Evolutionary conservation across 1,139 yeast genomes (phyloP), one percentile per base, ranked within the genome.

Genomic region (Geotrichum siamense): DNA sequence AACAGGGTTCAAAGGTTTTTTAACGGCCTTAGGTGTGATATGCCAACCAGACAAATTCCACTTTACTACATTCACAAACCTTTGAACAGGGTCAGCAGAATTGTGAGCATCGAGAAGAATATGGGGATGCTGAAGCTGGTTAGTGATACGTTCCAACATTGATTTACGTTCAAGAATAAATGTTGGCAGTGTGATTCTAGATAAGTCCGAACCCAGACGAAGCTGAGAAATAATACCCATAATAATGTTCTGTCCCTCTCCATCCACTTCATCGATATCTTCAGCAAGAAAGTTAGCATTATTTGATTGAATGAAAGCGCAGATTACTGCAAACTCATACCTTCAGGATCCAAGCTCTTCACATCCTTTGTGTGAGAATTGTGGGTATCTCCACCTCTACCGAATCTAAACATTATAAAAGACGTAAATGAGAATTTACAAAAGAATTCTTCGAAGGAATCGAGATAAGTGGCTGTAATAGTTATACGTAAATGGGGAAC

Each of bases 41-140:
- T 91, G 97, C 97, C 97, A 91, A 39, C 94, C 87, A 1, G 96
- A 78, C 60, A 91, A 70, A 60, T 89, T 91, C 95, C 96, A 91
- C 56, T 79, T 78, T 34, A 83, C 78, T 8, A 91, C 79, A 38
- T 75, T 65, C 6, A 85, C 61, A 56, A 91, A 89, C 50, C 98
- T 72, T 47, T 76, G 68, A 26, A 81, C 58, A 1, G 78, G 76
- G 55, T 84, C 86, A 2, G 62, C 60, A 10, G 56, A 51, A 1
- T 60, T 56, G 52, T 82, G 82, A 0, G 97, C 96, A 21, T 75
- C 74, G 4, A 86, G 61, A 35, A 89, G 64, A 25, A 87, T 66
- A 31, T 78, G 76, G 0, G 97, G 97, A 53, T 80, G 93, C 57
- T 81, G 86, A 54, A 89, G 74, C 59, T 79, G 84, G 63, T 91